Evolutionary conservation across 2,329 filamentous ascomycete species (phyloP), one percentile per base, ranked within the genome.

Genomic region (Pezicula radicicola): DNA sequence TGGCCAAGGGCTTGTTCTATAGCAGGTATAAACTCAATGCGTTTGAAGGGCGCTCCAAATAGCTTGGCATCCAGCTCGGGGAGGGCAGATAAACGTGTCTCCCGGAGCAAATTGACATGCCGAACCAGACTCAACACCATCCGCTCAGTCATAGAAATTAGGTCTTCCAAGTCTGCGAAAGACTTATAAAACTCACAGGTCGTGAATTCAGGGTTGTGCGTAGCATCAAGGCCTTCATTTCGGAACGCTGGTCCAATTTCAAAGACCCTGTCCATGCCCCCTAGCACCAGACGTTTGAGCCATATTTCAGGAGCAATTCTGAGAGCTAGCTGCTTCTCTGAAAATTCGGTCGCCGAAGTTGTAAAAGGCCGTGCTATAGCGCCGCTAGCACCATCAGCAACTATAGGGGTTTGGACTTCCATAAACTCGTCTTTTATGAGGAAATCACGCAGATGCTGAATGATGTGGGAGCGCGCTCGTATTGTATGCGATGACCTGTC

Each of bases 131-230:
- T 76, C 33, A 67, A 73, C 30, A 97, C 70, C 45, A 97, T 71
- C 13, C 78, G 73, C 67, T 94, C 88, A 1, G 93, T 97, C 66
- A 85, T 82, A 18, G 70, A 66, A 64, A 96, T 91, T 47, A 97
- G 74, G 40, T 89, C 82, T 35, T 84, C 74, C 0, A 97, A 78
- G 57, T 87, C 88, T 54, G 87, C 84, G 63, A 92, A 95, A 3
- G 92, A 87, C 55, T 88, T 86, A 71, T 99, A 99, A 72, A 96
- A 97, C 72, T 99, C 94, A 75, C 93, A 97, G 54, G 90, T 97
- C 42, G 89, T 94, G 72, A 97, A 99, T 67, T 99, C 94, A 0
- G 94, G 93, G 66, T 99, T 99, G 68, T 99, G 94, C 0, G 91
- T 96, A 28, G 81, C 81, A 68, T 97, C 92, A 35, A 96, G 73